Evolutionary conservation across 2,329 filamentous ascomycete species (phyloP), one percentile per base, ranked within the genome.

Genomic region (Aphanoascus verrucosus): DNA sequence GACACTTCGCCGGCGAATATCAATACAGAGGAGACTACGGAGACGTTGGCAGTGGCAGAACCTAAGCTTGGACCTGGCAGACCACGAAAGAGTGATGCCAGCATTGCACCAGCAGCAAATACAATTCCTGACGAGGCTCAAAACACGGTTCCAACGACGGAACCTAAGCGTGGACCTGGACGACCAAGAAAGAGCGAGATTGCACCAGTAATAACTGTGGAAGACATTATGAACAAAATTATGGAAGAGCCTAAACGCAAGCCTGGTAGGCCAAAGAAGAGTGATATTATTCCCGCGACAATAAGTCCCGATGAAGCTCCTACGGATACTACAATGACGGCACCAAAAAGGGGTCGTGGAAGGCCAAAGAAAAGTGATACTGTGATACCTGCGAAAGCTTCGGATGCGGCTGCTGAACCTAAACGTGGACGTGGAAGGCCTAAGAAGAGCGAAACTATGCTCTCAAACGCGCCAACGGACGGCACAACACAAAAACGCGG

Each of bases 371-470:
- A 58, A 20, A 19, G 23, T 50, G 44, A 3, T 42, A 15, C 20
- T 2, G 5, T n/a, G 11, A 32, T 38, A 6, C 3, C 48, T 3
- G 23, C n/a, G n/a, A n/a, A n/a, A n/a, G n/a, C n/a, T n/a, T n/a
- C n/a, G n/a, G n/a, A n/a, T n/a, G n/a, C n/a, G n/a, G n/a, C n/a
- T n/a, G n/a, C n/a, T n/a, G n/a, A n/a, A 28, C 23, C 23, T 7
- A 28, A 28, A 7, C 23, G 23, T 28, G 52, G 44, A n/a, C 49
- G 57, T 28, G 57, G 57, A 12, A 53, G 57, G 41, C 56, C 57
- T 7, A 54, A 23, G 37, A 58, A 58, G 31, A 19, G 23, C 46
- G 44, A 3, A 32, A 15, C 20, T 2, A 4, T n/a, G 11, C n/a
- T n/a, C n/a, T 19, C 19, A n/a, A 41, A 12, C 7, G 15, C 3